phyloP scores from a whole-genome alignment of 495 filamentous ascomycete genomes.

The Aspergillus bridgeri region DNA sequence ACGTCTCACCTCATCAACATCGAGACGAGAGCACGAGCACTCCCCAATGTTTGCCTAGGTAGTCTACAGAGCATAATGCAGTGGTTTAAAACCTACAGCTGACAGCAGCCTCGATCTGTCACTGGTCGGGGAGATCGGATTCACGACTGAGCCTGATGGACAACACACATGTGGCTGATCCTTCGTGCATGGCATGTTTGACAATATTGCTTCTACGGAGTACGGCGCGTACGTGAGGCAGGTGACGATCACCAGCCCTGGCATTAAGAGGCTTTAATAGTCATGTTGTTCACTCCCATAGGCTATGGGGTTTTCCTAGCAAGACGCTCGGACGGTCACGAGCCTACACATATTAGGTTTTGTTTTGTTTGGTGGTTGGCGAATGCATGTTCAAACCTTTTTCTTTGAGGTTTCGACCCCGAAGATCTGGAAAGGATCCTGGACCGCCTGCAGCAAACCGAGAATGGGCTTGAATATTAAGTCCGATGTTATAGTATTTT shows the following conservation, averaged over 20 bases:
- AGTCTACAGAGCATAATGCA: not conserved
- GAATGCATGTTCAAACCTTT: not conserved
- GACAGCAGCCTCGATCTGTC: not conserved
- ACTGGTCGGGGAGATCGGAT: not conserved
- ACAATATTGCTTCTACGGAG: not conserved
- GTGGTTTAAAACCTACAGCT: not conserved
- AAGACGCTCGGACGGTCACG: not conserved
- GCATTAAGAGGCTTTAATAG: not conserved
- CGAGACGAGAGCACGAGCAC: too few relatives aligned
- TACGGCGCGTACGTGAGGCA: not conserved
- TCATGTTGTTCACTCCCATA: too few relatives aligned
- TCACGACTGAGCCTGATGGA: not conserved
- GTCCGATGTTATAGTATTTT: too few relatives aligned
- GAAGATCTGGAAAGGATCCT: not conserved
- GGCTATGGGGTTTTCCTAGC: too few relatives aligned
- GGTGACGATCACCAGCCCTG: not conserved
- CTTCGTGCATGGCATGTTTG: not conserved
- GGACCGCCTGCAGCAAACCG: not conserved
- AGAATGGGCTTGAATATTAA: not conserved
- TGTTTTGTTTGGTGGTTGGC: not conserved
- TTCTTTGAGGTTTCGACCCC: not conserved
- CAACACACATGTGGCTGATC: not conserved
- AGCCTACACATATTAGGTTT: not conserved
- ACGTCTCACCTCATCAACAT: too few relatives aligned
- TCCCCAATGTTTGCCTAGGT: too few relatives aligned